phyloP scores from a whole-genome alignment of 768 basidiomycete species.

The Botryobasidium botryosum region DNA sequence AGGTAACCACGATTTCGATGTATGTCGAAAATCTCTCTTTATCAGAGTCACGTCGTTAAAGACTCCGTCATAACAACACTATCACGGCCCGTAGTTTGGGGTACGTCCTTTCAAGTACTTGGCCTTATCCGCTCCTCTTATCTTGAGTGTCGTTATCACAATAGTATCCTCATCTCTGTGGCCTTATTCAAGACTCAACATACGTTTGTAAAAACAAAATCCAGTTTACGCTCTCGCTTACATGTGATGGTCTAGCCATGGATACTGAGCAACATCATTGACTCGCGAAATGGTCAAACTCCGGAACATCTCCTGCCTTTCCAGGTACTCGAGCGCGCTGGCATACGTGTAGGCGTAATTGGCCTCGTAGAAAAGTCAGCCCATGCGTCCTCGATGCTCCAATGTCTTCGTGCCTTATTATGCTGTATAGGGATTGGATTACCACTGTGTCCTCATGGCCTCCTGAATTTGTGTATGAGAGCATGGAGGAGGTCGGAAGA shows the following conservation, averaged over 20 bases:
- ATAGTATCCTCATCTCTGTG: constrained; percentile 37
- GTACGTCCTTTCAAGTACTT: constrained; percentile 12
- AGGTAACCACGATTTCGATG: constrained; percentile 90
- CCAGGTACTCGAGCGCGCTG: constrained; percentile 48
- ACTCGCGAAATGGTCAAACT: constrained; percentile 40
- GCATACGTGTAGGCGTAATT: constrained; percentile 59
- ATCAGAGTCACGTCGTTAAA: neutral
- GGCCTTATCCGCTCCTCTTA: neutral
- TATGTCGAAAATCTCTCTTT: constrained; percentile 4
- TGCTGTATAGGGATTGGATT: constrained; percentile 80
- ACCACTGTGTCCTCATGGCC: constrained; percentile 80
- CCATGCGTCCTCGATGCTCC: constrained; percentile 13
- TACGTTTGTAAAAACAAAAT: no score
- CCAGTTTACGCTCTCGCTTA: no score
- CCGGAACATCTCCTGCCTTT: constrained; percentile 48
- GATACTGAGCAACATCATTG: constrained; percentile 77
- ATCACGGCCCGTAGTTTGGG: constrained; percentile 13
- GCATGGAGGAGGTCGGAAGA: constrained; percentile 57
- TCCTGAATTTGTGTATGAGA: constrained; percentile 49
- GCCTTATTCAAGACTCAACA: constrained; percentile 47
- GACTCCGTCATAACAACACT: neutral
- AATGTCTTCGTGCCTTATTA: neutral
- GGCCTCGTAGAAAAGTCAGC: constrained; percentile 73
- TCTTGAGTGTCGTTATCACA: neutral
- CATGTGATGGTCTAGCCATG: constrained; percentile 44